Evolutionary conservation across 2,329 filamentous ascomycete species (phyloP).

Genomic region (Magnaporthiopsis incrustans): DNA sequence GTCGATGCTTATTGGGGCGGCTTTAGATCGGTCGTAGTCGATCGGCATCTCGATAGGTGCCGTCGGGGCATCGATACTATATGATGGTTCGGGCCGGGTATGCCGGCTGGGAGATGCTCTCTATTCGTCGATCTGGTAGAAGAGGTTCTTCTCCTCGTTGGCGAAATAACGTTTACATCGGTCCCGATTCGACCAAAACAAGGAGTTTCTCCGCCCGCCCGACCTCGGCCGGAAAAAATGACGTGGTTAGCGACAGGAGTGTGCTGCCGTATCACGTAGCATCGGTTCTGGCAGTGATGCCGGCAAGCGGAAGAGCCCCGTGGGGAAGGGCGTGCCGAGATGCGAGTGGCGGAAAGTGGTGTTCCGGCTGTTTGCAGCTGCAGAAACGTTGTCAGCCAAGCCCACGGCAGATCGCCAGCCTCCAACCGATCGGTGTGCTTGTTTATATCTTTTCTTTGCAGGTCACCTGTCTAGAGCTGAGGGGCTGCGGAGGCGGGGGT

Average conservation of each 20-base stretch:
- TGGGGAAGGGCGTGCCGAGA: not conserved
- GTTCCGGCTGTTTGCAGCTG: not conserved
- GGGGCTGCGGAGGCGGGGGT: not conserved
- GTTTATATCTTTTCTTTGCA: not conserved
- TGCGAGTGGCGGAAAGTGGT: constrained; percentile 1
- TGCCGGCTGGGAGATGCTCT: not conserved
- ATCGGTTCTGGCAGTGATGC: no score
- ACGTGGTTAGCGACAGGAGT: not conserved
- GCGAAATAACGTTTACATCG: no score
- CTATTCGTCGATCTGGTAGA: not conserved
- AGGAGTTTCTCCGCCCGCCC: no score
- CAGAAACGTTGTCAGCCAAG: not conserved
- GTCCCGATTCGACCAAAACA: no score
- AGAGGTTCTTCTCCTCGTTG: no score
- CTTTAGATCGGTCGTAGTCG: not conserved
- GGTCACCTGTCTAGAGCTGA: not conserved
- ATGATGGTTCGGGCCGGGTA: not conserved
- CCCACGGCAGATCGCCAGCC: no score
- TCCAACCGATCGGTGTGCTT: not conserved
- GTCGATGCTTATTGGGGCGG: not conserved
- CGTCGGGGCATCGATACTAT: not conserved
- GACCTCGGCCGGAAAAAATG: not conserved
- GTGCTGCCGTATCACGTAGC: not conserved
- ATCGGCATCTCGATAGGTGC: not conserved
- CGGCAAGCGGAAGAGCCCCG: no score